A percentile compares a stretch with the other conserved stretches of the same genome.
Evolutionary conservation across 495 filamentous ascomycete species (phyloP).

Genomic region (Tirmania nivea): DNA sequence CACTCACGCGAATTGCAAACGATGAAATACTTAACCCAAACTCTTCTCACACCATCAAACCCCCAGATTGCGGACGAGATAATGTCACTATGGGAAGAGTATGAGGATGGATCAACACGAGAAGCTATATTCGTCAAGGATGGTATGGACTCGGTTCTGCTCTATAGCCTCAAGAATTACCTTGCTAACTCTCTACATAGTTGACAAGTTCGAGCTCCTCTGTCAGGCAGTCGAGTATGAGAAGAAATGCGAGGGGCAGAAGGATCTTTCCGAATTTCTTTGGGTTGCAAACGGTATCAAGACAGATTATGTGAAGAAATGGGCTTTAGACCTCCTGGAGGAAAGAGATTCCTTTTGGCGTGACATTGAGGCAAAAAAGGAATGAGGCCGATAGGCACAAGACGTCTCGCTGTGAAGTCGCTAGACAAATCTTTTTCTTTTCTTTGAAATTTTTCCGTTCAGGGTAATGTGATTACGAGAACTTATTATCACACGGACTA

Average conservation of each 20-base stretch:
- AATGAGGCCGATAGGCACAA: too few relatives aligned
- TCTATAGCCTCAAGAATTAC: neutral
- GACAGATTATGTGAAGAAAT: slow-evolving; percentile 54
- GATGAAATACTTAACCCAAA: slow-evolving; percentile 66
- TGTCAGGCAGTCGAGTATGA: slow-evolving; percentile 96
- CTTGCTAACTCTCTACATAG: slow-evolving; percentile 8
- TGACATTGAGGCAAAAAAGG: too few relatives aligned
- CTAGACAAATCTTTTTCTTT: too few relatives aligned
- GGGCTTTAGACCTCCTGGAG: slow-evolving; percentile 50
- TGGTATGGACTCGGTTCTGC: slow-evolving; percentile 7
- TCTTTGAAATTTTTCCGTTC: too few relatives aligned
- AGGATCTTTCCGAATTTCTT: slow-evolving; percentile 69
- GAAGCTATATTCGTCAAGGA: slow-evolving; percentile 87
- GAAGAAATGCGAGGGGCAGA: slow-evolving; percentile 35
- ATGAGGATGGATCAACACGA: slow-evolving; percentile 62
- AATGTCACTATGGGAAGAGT: slow-evolving; percentile 67
- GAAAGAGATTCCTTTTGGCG: slow-evolving; percentile 60
- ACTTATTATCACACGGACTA: too few relatives aligned
- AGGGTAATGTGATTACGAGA: too few relatives aligned
- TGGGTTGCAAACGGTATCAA: slow-evolving; percentile 50
- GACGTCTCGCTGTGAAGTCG: neutral
- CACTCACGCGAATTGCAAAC: slow-evolving; percentile 60
- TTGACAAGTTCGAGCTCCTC: slow-evolving; percentile 88
- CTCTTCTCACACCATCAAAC: slow-evolving; percentile 49
- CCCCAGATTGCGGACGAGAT: slow-evolving; percentile 46